Percentiles rank a stretch among this genome's conserved stretches.
Conservation (phyloP, 2,329 filamentous ascomycete species). For the Aspergillus udagawae region DNA sequence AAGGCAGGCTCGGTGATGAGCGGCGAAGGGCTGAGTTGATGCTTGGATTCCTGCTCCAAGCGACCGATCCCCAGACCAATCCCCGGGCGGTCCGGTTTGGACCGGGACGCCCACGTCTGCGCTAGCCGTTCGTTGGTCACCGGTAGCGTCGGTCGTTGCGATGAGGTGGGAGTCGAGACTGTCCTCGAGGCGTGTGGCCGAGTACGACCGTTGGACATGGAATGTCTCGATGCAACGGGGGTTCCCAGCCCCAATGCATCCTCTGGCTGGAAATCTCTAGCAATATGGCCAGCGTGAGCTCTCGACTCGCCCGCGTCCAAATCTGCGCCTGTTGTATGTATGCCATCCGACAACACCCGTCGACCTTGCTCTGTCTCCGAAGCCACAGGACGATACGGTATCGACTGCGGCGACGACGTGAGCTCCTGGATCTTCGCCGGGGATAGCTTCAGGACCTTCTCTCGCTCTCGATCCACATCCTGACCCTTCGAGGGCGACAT, state of each 20-base stretch:
- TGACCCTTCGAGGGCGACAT: slow-evolving; percentile 17
- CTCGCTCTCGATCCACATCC: slow-evolving; percentile 1
- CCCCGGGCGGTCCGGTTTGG: slow-evolving; percentile 30
- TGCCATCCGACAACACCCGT: slow-evolving; percentile 20
- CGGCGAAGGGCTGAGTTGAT: slow-evolving; percentile 19
- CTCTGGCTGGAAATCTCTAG: too few species aligned
- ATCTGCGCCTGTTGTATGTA: slow-evolving; percentile 9
- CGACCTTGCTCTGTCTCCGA: slow-evolving; percentile 18
- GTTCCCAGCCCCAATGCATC: slow-evolving; percentile 16
- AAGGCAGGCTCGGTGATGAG: slow-evolving; percentile 28
- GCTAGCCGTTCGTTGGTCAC: slow-evolving; percentile 28
- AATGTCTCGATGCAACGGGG: slow-evolving; percentile 12
- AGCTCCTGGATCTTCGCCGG: slow-evolving; percentile 53
- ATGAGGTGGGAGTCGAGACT: slow-evolving; percentile 34
- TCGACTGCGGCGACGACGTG: slow-evolving; percentile 50
- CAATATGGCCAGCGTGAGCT: too few species aligned
- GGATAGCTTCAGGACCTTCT: slow-evolving; percentile 48
- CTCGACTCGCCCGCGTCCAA: neutral
- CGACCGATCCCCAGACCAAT: slow-evolving; percentile 12
- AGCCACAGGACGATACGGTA: slow-evolving; percentile 45
- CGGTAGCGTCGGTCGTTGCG: slow-evolving; percentile 27
- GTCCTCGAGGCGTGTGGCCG: slow-evolving; percentile 30
- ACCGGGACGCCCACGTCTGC: slow-evolving; percentile 31
- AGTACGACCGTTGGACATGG: slow-evolving; percentile 23
- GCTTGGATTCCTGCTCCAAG: slow-evolving; percentile 32